A percentile compares a stretch with the other conserved stretches of the same genome.
Evolutionary conservation across 2,329 filamentous ascomycete species (phyloP).

Genomic region (Exophiala oligosperma): DNA sequence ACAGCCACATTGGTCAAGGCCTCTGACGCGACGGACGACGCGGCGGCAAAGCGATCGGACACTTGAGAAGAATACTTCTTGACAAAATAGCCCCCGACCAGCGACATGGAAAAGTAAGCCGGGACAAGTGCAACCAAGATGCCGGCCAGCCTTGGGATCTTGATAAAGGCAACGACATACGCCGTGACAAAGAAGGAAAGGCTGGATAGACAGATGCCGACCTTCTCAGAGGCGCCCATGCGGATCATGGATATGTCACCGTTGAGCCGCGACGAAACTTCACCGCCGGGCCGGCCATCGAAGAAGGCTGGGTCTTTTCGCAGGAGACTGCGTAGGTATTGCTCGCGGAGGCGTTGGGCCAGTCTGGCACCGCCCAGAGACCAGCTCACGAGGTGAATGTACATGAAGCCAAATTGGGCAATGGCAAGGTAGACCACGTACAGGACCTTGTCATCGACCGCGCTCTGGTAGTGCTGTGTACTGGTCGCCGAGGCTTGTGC

Average conservation of each 20-base stretch:
- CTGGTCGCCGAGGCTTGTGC: not conserved
- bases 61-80: slow-evolving; percentile 48
- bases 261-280: slow-evolving; percentile 49
- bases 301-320: slow-evolving; percentile 33
- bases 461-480: slow-evolving; percentile 33
- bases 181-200: slow-evolving; percentile 50
- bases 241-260: slow-evolving; percentile 49
- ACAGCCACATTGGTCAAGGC: slow-evolving; percentile 51
- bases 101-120: slow-evolving; percentile 47
- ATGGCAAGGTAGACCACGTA: slow-evolving; percentile 65
- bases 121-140: slow-evolving; percentile 48
- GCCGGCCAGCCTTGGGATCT: slow-evolving; percentile 45
- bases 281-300: slow-evolving; percentile 44
- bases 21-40: slow-evolving; percentile 60
- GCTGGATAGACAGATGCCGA: slow-evolving; percentile 48
- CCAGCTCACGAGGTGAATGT: slow-evolving; percentile 65
- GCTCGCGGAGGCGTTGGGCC: slow-evolving; percentile 62
- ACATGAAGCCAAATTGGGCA: slow-evolving; percentile 64
- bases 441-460: slow-evolving; percentile 60
- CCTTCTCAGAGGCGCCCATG: slow-evolving; percentile 50
- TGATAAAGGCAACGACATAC: slow-evolving; percentile 52
- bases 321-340: slow-evolving; percentile 29
- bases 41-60: slow-evolving; percentile 53
- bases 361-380: slow-evolving; percentile 64
- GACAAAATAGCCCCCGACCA: slow-evolving; percentile 45